phyloP scores from a whole-genome alignment of 202 grass and related monocot species.

The Panicum hallii region DNA sequence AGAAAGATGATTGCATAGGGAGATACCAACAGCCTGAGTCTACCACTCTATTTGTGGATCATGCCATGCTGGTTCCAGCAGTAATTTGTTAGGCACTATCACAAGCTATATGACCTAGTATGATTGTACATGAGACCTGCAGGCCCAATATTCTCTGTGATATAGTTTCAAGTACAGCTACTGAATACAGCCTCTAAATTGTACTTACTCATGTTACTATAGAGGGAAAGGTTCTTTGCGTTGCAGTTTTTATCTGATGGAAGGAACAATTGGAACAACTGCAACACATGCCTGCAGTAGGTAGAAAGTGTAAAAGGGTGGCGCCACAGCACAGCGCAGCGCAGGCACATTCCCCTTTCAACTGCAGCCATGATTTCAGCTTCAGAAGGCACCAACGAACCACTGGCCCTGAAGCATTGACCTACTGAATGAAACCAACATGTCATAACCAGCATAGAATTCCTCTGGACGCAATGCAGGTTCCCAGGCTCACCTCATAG shows the following conservation, averaged over 20 bases:
- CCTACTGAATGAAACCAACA: conserved; percentile 47
- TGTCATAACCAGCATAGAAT: conserved; percentile 43
- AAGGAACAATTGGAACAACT: conserved; percentile 17
- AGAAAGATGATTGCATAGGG: conserved; percentile 43
- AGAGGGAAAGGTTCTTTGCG: conserved; percentile 45
- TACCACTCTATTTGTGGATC: conserved; percentile 7
- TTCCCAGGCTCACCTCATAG: conserved; percentile 44
- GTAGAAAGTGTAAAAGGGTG: conserved; percentile 33
- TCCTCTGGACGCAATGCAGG: conserved; percentile 36
- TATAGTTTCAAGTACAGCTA: conserved; percentile 34
- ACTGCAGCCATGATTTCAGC: conserved; percentile 53
- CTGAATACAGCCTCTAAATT: conserved; percentile 18
- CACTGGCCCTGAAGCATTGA: conserved; percentile 56
- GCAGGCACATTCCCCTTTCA: conserved; percentile 42
- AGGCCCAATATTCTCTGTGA: background rate
- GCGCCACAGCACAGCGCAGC: background rate
- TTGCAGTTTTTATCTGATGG: conserved; percentile 35
- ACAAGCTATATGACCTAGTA: conserved; percentile 3
- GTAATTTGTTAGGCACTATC: conserved; percentile 30
- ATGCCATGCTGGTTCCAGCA: conserved; percentile 30
- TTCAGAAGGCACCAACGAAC: conserved; percentile 44
- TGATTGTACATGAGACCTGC: conserved; percentile 32
- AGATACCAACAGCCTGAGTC: conserved; percentile 37
- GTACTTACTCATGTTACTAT: conserved; percentile 45
- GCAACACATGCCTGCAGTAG: conserved; percentile 51